Conservation (phyloP, 441 rosid genomes). For the Arabidopsis hybrid region DNA sequence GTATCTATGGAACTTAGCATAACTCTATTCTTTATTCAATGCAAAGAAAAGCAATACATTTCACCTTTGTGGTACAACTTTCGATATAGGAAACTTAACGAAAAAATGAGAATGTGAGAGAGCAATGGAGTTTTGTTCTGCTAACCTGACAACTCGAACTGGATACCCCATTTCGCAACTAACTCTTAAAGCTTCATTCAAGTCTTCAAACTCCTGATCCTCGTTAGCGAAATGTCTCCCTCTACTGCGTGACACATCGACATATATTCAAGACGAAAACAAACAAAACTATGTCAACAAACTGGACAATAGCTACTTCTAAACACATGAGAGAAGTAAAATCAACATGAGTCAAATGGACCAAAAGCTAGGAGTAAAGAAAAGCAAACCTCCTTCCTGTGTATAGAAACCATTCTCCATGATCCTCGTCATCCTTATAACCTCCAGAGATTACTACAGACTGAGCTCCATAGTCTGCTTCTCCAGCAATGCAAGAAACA, state of each 20-base stretch:
- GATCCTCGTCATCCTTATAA: slow-evolving; percentile 83
- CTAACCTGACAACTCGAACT: slow-evolving; percentile 85
- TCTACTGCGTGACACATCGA: slow-evolving; percentile 64
- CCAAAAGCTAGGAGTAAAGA: neutral
- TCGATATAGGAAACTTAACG: neutral
- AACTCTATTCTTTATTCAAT: neutral
- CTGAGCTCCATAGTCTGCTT: slow-evolving; percentile 72
- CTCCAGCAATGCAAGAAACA: slow-evolving; percentile 79
- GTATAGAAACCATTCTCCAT: slow-evolving; percentile 90
- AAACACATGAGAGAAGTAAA: neutral
- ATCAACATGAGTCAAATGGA: neutral
- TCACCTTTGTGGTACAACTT: neutral
- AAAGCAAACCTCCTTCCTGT: slow-evolving; percentile 74
- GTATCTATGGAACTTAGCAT: neutral
- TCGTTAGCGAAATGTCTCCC: slow-evolving; percentile 66
- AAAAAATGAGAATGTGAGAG: neutral
- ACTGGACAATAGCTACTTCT: neutral
- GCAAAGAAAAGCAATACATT: too few species aligned
- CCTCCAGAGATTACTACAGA: slow-evolving; percentile 87
- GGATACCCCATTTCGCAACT: slow-evolving; percentile 84
- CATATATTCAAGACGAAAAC: slow-evolving; percentile 16
- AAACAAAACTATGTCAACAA: neutral
- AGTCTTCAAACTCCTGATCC: slow-evolving; percentile 63
- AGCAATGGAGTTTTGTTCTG: neutral
- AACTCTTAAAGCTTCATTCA: slow-evolving; percentile 68